A percentile compares a stretch with the other conserved stretches of the same genome.
Evolutionary conservation across 2,329 filamentous ascomycete genomes (phyloP).

Genomic region (Pseudogymnoascus sp.): DNA sequence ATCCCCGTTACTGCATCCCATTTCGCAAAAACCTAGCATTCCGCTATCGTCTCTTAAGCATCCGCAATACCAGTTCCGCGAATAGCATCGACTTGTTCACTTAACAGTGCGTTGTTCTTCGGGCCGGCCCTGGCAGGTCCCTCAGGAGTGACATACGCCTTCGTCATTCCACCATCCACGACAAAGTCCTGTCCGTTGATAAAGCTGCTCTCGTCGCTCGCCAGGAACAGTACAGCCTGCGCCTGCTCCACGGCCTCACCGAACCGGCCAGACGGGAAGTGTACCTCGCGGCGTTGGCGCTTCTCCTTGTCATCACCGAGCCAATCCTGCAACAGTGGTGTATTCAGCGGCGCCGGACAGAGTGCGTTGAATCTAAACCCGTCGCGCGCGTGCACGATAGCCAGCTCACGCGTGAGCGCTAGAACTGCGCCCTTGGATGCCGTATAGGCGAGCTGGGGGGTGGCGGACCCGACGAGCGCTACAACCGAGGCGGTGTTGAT

Average conservation of each 20-base stretch:
- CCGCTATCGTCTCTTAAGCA: not conserved
- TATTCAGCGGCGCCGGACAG: conserved; percentile 68
- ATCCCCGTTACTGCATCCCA: not conserved
- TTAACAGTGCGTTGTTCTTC: conserved; percentile 33
- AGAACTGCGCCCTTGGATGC: conserved; percentile 69
- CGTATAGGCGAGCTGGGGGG: conserved; percentile 66
- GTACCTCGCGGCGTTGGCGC: conserved; percentile 69
- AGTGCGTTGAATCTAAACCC: conserved; percentile 66
- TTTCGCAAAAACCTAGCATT: not conserved
- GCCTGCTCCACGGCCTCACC: conserved; percentile 73
- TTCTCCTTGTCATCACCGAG: conserved; percentile 63
- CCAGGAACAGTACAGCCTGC: conserved; percentile 64
- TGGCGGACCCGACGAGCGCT: conserved; percentile 60
- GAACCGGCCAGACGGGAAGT: conserved; percentile 68
- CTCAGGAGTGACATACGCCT: conserved; percentile 71
- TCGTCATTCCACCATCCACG: conserved; percentile 92
- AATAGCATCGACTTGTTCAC: conserved; percentile 27
- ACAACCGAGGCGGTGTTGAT: conserved; percentile 70
- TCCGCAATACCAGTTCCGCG: not conserved
- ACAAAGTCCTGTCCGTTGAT: conserved; percentile 78
- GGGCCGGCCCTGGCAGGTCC: conserved; percentile 48
- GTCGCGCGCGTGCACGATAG: conserved; percentile 66
- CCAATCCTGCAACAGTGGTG: conserved; percentile 68
- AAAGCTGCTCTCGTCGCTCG: conserved; percentile 66
- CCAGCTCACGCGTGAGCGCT: conserved; percentile 64